A percentile compares a stretch with the other conserved stretches of the same genome.
phyloP scores from a whole-genome alignment of 306 rosid genomes.

The Lablab purpureus region DNA sequence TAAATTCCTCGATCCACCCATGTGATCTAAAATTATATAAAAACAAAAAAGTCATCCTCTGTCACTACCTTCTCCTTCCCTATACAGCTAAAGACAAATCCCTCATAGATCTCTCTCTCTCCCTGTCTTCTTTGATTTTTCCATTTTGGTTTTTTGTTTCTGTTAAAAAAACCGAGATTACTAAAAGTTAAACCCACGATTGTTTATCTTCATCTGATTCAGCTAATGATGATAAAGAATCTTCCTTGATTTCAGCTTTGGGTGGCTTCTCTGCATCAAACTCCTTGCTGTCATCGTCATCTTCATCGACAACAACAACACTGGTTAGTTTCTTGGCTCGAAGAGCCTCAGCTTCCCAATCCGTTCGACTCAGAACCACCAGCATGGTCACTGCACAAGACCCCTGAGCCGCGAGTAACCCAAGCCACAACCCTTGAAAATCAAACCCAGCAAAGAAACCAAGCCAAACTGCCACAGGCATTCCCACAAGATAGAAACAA shows the following conservation, averaged over 20 bases:
- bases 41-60: conserved; percentile 39
- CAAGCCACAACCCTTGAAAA: conserved; percentile 87
- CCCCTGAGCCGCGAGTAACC: conserved; percentile 83
- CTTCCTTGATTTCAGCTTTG: conserved; percentile 57
- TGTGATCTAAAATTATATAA: background rate
- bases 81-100: conserved; percentile 54
- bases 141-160: conserved; percentile 39
- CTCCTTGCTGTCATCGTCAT: conserved; percentile 53
- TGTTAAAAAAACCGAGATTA: conserved; percentile 34
- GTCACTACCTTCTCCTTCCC: conserved; percentile 37
- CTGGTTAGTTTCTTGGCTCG: conserved; percentile 67
- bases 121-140: background rate
- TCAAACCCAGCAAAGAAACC: conserved; percentile 71
- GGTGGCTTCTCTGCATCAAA: conserved; percentile 45
- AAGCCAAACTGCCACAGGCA: conserved; percentile 82
- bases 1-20: conserved; percentile 34
- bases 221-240: conserved; percentile 49
- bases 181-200: conserved; percentile 58
- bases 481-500: conserved; percentile 90
- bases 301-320: conserved; percentile 44
- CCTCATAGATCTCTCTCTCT: background rate
- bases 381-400: conserved; percentile 86
- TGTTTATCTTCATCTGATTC: conserved; percentile 48
- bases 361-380: conserved; percentile 68
- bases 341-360: conserved; percentile 77